Evolutionary conservation across 768 basidiomycete genomes (phyloP).

Genomic region (Termitomyces sp.): DNA sequence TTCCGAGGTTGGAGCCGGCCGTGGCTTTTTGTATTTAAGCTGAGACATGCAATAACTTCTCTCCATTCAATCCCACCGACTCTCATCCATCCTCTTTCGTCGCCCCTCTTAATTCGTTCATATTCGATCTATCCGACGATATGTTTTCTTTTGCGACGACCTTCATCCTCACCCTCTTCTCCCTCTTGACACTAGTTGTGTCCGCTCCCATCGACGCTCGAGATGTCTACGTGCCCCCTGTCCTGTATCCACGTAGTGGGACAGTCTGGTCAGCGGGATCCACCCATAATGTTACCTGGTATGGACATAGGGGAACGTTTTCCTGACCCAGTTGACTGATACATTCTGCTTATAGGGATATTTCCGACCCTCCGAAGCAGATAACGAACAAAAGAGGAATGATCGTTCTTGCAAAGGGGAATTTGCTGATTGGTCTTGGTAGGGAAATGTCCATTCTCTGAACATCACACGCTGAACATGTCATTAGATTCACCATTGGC

Average conservation of each 20-base stretch:
- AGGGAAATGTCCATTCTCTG: conserved; percentile 7
- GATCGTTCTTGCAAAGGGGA: conserved; percentile 38
- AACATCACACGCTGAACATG: conserved; percentile 1
- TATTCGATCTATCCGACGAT: conserved; percentile 7
- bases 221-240: conserved; percentile 47
- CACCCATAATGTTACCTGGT: conserved; percentile 44
- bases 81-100: background rate
- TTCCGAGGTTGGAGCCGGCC: conserved; percentile 14
- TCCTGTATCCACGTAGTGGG: conserved; percentile 32
- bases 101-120: background rate
- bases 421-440: conserved; percentile 28
- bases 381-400: conserved; percentile 46
- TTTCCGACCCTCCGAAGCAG: conserved; percentile 35
- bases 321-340: background rate
- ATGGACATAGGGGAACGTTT: conserved; percentile 8
- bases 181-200: conserved; percentile 23
- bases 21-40: conserved; percentile 12
- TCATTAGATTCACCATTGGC: conserved; percentile 29
- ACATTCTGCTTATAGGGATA: conserved; percentile 29
- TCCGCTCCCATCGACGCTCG: conserved; percentile 33
- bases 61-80: conserved; percentile 6
- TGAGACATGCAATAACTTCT: conserved; percentile 8
- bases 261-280: conserved; percentile 40
- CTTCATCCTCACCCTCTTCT: conserved; percentile 18
- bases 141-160: conserved; percentile 14